phyloP scores from a whole-genome alignment of 2,329 filamentous ascomycete genomes.

The Canariomyces notabilis region DNA sequence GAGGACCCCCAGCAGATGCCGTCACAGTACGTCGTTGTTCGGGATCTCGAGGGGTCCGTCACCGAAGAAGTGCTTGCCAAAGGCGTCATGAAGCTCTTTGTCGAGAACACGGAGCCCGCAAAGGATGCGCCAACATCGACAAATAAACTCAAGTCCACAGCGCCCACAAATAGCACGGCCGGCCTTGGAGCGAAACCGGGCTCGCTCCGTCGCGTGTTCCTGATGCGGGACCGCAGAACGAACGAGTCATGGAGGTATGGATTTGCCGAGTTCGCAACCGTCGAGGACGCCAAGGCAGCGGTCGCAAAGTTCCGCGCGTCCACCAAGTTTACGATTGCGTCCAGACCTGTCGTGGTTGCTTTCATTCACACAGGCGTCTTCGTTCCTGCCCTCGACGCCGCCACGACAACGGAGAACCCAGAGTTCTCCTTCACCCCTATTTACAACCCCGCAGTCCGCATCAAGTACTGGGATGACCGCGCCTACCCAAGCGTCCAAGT shows the following conservation, averaged over 20 bases:
- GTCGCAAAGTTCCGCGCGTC: conserved; percentile 66
- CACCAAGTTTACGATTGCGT: conserved; percentile 72
- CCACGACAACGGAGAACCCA: conserved; percentile 50
- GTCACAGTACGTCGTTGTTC: conserved; percentile 72
- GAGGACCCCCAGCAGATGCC: conserved; percentile 46
- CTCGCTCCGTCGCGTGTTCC: conserved; percentile 69
- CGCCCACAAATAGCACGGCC: conserved; percentile 48
- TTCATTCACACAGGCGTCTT: conserved; percentile 85
- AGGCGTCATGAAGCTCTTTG: conserved; percentile 68
- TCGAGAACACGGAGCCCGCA: conserved; percentile 48
- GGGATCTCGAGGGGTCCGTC: conserved; percentile 64
- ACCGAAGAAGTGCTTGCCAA: conserved; percentile 68
- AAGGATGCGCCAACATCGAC: conserved; percentile 41
- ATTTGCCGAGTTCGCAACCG: conserved; percentile 75
- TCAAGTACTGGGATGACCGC: conserved; percentile 72
- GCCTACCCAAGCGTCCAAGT: conserved; percentile 64
- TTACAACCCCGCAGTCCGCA: conserved; percentile 60
- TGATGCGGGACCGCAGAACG: conserved; percentile 67
- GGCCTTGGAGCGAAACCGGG: conserved; percentile 67
- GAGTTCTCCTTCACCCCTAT: conserved; percentile 65
- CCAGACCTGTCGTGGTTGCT: conserved; percentile 63
- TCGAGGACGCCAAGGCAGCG: conserved; percentile 71
- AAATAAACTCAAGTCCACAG: conserved; percentile 55
- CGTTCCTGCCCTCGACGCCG: conserved; percentile 61
- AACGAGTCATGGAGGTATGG: conserved; percentile 76